Base-by-base conservation (phyloP, 306 rosid species). In the Trifolium repens region DNA sequence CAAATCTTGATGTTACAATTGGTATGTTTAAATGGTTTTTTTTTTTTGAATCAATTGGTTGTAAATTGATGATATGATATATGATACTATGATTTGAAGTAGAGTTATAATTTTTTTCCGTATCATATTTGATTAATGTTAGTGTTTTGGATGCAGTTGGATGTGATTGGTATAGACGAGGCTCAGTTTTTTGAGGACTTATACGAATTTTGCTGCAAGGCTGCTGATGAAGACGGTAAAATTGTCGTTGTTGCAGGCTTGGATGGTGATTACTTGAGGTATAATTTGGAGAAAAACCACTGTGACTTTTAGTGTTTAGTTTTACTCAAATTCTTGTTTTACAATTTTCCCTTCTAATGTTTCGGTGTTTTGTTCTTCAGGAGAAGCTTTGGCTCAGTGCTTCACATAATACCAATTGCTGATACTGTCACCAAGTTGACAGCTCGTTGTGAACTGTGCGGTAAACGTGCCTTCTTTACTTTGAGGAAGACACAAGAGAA, bases 241-340 rank as follows among this genome's bases (percentile, higher is more conserved):
- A 90, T 71, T 47, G 83, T 96, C 16, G 78, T 96, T 65, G 85
- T 89, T 71, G 98, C 97, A 5, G 99, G 98, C 55, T 80, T 96
- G 8, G 97, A 90, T 79, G 99, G 98, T 47, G 99, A 96, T 86
- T 92, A 90, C 85, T 65, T 89, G 58, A 88, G 97, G 96, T 91
- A 74, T 8, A 32, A 9, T 54, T 60, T 40, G 13, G 1, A 57
- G 10, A 42, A 10, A 8, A 58, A 9, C n/a, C 17, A 5, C 15
- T 11, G 10, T 66, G 58, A 64, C 12, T 59, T 59, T 82, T 19
- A 76, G 2, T 0, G 15, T 47, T 13, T 53, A 7, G 59, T 7
- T 73, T 46, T 34, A 9, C n/a, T n/a, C n/a, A n/a, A n/a, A n/a
- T n/a, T n/a, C n/a, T n/a, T n/a, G n/a, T n/a, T n/a, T n/a, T n/a